Conservation (phyloP, 2,329 filamentous ascomycete genomes). For the Bretziella fagacearum region DNA sequence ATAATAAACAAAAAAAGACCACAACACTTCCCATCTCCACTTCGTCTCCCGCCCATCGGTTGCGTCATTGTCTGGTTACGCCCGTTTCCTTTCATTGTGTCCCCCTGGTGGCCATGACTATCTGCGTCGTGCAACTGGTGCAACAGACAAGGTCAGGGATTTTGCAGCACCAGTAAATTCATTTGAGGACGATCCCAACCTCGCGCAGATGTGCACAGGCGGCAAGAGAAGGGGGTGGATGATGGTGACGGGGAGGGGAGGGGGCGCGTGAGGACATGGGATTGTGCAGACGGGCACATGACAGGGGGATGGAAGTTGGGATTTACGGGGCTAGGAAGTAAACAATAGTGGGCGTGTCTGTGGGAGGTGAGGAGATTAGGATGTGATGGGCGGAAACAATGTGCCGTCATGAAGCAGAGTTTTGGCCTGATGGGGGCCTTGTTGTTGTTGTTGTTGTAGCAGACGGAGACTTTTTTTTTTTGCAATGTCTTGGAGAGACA, state of each 20-base stretch:
- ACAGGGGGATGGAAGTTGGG: not conserved
- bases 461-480: too few species aligned
- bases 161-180: not conserved
- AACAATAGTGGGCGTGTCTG: not conserved
- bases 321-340: not conserved
- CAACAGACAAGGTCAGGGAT: not conserved
- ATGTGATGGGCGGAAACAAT: too few species aligned
- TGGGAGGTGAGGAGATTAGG: not conserved
- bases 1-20: too few species aligned
- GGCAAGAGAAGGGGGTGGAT: too few species aligned
- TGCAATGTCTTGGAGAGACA: too few species aligned
- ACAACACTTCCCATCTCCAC: too few species aligned
- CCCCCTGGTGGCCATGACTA: not conserved
- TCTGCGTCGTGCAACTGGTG: not conserved
- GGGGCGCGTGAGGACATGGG: not conserved
- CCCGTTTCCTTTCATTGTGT: not conserved
- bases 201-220: not conserved
- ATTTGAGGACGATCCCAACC: not conserved
- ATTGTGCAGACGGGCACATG: not conserved
- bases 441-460: not conserved
- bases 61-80: not conserved
- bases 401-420: not conserved
- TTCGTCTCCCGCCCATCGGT: not conserved
- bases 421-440: not conserved
- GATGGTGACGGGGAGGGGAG: not conserved